phyloP scores from a whole-genome alignment of 2,329 filamentous ascomycete genomes.

The Chlorencoelia australis region DNA sequence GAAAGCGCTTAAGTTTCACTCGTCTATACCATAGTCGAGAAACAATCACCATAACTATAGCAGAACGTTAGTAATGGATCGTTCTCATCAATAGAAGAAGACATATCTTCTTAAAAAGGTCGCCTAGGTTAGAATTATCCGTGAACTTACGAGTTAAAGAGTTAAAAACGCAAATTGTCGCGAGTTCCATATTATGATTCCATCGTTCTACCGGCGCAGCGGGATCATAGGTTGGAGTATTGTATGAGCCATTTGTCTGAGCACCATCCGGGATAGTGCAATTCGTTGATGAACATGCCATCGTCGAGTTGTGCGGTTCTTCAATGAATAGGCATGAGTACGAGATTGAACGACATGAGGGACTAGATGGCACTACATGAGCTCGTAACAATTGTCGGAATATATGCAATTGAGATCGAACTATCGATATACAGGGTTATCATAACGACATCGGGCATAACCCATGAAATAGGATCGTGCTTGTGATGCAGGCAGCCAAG shows the following conservation, averaged over 20 bases:
- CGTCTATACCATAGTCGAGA: slow-evolving; percentile 21
- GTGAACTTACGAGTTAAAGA: slow-evolving; percentile 21
- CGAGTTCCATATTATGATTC: slow-evolving; percentile 22
- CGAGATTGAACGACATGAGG: no score
- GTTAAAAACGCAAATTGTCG: slow-evolving; percentile 19
- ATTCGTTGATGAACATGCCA: no score
- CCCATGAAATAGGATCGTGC: no score
- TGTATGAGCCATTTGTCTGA: slow-evolving; percentile 16
- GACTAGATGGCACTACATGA: no score
- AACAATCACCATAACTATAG: slow-evolving; percentile 19
- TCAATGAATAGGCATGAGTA: no score
- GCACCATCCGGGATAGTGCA: slow-evolving; percentile 14
- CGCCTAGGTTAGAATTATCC: not conserved
- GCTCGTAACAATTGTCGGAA: no score
- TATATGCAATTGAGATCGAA: no score
- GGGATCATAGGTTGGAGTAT: slow-evolving; percentile 18
- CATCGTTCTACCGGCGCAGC: slow-evolving; percentile 16
- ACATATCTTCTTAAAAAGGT: not conserved
- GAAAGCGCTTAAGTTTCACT: slow-evolving; percentile 18
- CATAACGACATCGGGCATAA: no score
- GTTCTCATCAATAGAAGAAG: not conserved
- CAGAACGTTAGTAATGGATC: not conserved
- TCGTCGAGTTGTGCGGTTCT: no score
- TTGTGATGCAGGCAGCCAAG: no score
- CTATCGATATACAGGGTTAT: no score